A percentile compares a stretch with the other conserved stretches of the same genome.
Conservation (phyloP, 2,329 filamentous ascomycete species). For the Passalora sequoiae region DNA sequence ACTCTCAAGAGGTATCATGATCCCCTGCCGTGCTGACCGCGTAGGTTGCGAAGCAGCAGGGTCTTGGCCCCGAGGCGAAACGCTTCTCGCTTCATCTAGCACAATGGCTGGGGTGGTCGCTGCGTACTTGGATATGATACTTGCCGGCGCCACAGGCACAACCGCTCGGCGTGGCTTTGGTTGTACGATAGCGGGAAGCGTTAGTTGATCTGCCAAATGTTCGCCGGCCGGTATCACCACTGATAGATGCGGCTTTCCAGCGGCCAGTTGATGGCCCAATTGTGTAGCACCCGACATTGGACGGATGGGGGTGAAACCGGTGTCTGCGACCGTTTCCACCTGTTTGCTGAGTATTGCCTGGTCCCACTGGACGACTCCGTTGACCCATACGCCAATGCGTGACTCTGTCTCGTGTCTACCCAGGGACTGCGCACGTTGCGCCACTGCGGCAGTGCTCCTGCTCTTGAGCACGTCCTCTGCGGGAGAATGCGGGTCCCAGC, state of each 20-base stretch:
- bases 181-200: constrained; percentile 11
- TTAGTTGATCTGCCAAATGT: constrained; percentile 8
- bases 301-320: constrained; percentile 17
- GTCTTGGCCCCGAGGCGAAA: constrained; percentile 3
- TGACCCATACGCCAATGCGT: constrained; percentile 41
- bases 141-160: constrained; percentile 15
- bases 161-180: constrained; percentile 11
- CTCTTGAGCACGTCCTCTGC: constrained; percentile 14
- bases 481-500: constrained; percentile 21
- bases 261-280: not conserved
- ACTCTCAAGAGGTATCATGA: constrained; percentile 1
- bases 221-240: constrained; percentile 23
- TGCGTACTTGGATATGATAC: constrained; percentile 18
- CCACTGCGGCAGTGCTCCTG: constrained; percentile 7
- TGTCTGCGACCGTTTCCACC: constrained; percentile 13
- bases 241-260: constrained; percentile 16
- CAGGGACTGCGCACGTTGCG: constrained; percentile 14
- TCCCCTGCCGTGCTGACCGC: constrained; percentile 1
- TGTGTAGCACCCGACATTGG: constrained; percentile 3
- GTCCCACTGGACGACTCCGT: constrained; percentile 43
- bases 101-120: constrained; percentile 13
- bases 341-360: constrained; percentile 13
- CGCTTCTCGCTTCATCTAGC: constrained; percentile 8
- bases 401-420: constrained; percentile 29
- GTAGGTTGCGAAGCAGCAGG: not conserved